Evolutionary conservation across 2,329 filamentous ascomycete genomes (phyloP), one percentile per base, ranked within the genome.

Genomic region (Cercospora sp.): DNA sequence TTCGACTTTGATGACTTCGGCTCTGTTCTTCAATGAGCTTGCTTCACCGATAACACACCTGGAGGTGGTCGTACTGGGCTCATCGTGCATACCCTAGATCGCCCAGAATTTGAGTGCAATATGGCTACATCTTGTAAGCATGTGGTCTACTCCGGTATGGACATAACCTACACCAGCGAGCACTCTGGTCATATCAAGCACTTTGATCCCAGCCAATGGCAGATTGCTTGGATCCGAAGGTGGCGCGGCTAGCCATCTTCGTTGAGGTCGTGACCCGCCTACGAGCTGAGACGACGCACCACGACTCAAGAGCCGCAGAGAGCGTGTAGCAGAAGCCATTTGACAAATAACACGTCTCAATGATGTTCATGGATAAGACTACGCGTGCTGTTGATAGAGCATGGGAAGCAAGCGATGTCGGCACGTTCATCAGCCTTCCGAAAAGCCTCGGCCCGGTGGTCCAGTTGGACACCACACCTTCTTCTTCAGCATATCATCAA

Each of bases 1-100:
- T 81, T 99, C 95, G 70, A 99, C 88, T 81, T 99, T 99, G 82
- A 99, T 97, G 34, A 99, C 89, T 79, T 99, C 94, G 72, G 95
- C 95, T 71, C 93, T 96, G 74, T 37, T 10, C 34, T 21, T 37
- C 61, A 28, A 66, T 70, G 40, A 70, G 69, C 57, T 26, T 30
- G 24, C 6, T 49, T 68, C 72, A 68, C 75, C 78, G 74, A 71
- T 75, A 75, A 74, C 80, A 66, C 61, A 71, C 69, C 69, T 61
- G 40, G 63, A 64, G 55, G 32, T 67, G 70, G 71, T 69, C 73
- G 69, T 76, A 76, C 74, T 73, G 71, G 77, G 79, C 75, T 71
- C 70, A 68, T 73, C 75, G 71, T 77, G 70, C 88, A 79, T 88
- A 97, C 94, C 95, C 95, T 74, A 99, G 86, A 81, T 99, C 95